Percentiles rank a stretch among this genome's conserved stretches.
These are phyloP conservation scores for Rhizopogon vesiculosus DNA, from an alignment of 768 basidiomycete species.

Conservation along the genomic window DNA sequence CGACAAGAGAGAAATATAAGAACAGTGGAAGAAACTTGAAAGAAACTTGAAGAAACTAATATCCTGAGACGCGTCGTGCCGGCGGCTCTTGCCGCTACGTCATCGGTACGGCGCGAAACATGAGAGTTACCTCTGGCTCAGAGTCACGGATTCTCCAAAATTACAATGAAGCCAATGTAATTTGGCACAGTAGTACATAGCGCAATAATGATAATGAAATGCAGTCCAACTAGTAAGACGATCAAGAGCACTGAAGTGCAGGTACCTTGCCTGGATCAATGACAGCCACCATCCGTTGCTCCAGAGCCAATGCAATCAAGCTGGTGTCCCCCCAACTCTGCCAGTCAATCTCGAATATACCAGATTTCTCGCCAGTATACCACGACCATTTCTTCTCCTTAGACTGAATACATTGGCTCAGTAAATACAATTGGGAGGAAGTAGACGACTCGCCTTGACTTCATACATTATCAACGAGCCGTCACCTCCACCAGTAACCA, in stretches of 20 bases:
- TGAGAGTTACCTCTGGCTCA: too few relatives aligned
- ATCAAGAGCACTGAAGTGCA: constrained; percentile 4
- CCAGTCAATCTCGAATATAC: constrained; percentile 78
- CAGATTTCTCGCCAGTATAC: constrained; percentile 57
- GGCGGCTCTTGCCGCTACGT: neutral
- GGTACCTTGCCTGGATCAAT: constrained; percentile 55
- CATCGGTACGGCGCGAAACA: neutral
- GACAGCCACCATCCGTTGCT: constrained; percentile 62
- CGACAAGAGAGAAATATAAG: neutral
- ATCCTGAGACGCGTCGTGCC: neutral
- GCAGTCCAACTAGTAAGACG: neutral
- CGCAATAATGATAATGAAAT: constrained; percentile 3
- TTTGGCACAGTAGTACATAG: neutral
- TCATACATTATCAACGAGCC: constrained; percentile 72
- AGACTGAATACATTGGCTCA: constrained; percentile 28
- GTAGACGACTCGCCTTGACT: constrained; percentile 44
- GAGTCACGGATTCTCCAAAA: too few relatives aligned
- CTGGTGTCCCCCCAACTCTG: constrained; percentile 48
- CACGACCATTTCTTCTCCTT: constrained; percentile 57
- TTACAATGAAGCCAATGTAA: neutral
- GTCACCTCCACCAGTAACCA: constrained; percentile 79
- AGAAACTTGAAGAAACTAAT: neutral
- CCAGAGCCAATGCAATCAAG: constrained; percentile 66
- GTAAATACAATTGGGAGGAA: neutral
- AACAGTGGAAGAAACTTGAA: too few relatives aligned